Evolutionary conservation across 75 land plant species (phyloP).

Genomic region (Cryptomeria japonica): DNA sequence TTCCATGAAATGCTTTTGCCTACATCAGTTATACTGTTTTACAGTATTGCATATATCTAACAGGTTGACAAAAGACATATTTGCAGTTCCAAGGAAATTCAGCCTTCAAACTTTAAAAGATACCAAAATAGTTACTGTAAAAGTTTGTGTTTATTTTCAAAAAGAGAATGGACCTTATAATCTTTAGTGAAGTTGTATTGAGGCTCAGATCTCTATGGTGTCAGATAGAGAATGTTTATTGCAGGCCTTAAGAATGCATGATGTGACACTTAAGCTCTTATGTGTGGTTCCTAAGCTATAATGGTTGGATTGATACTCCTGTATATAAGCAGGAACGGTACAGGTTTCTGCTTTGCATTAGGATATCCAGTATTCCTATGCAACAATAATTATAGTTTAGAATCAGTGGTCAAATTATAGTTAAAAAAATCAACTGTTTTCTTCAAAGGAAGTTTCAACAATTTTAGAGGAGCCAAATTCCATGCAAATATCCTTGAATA

Average conservation of each 20-base stretch:
- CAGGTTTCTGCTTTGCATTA: not conserved
- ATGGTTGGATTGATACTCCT: not conserved
- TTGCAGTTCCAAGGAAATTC: not conserved
- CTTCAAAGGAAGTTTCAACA: not conserved
- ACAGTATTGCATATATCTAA: not conserved
- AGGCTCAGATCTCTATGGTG: not conserved
- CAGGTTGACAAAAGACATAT: not conserved
- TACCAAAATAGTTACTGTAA: not conserved
- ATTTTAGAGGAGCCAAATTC: not conserved
- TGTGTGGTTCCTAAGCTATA: too few relatives aligned
- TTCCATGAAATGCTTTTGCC: not conserved
- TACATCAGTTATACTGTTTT: not conserved
- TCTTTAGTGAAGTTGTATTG: not conserved
- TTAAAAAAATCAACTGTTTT: not conserved
- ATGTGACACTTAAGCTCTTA: not conserved
- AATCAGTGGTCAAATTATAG: not conserved
- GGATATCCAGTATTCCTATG: not conserved
- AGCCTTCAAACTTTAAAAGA: not conserved
- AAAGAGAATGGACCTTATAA: not conserved
- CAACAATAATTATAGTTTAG: not conserved
- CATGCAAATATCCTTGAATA: not conserved
- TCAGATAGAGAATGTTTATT: not conserved
- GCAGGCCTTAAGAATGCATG: not conserved
- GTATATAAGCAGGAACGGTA: not conserved
- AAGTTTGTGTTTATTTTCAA: not conserved